Percentiles rank a stretch among this genome's conserved stretches.
phyloP scores from a whole-genome alignment of 192 early-diverging fungal species.

The Coemansia sp. region DNA sequence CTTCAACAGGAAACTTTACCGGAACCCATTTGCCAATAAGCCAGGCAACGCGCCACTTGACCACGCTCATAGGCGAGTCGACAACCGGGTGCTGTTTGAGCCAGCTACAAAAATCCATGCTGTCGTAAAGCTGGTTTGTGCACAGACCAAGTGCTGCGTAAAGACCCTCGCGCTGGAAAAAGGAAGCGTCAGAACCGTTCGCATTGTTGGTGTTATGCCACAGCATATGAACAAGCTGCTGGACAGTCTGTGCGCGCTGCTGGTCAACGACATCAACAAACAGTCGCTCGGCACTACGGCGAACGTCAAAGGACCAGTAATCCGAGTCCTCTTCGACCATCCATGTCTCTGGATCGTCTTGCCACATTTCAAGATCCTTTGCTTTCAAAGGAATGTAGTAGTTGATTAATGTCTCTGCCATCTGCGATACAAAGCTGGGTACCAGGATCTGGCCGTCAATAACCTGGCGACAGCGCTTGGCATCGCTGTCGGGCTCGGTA shows the following conservation, averaged over 20 bases:
- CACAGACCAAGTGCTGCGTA: conserved; percentile 80
- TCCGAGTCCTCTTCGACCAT: conserved; percentile 76
- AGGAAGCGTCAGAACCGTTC: neutral
- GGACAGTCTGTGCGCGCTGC: conserved; percentile 18
- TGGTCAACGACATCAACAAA: conserved; percentile 77
- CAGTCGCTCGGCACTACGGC: conserved; percentile 81
- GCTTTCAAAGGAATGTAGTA: conserved; percentile 70
- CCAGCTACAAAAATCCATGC: conserved; percentile 80
- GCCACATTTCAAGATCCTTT: conserved; percentile 76
- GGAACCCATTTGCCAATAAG: conserved; percentile 83
- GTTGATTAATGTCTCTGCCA: conserved; percentile 71
- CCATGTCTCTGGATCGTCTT: conserved; percentile 84
- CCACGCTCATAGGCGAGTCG: conserved; percentile 47
- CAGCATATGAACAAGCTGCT: conserved; percentile 23
- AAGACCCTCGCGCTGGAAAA: conserved; percentile 42
- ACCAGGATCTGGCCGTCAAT: conserved; percentile 70
- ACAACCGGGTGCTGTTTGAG: conserved; percentile 54
- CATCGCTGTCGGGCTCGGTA: conserved; percentile 46
- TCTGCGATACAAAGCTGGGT: conserved; percentile 62
- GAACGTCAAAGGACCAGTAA: conserved; percentile 76
- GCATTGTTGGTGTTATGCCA: conserved; percentile 7
- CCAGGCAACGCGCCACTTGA: conserved; percentile 74
- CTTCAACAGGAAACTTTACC: conserved; percentile 67
- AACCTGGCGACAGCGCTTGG: conserved; percentile 54
- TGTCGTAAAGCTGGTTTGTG: conserved; percentile 77